A percentile compares a stretch with the other conserved stretches of the same genome.
These are phyloP conservation scores for Coccomyxa sp. DNA, from an alignment of 139 green algal genomes.

Conservation along the genomic window DNA sequence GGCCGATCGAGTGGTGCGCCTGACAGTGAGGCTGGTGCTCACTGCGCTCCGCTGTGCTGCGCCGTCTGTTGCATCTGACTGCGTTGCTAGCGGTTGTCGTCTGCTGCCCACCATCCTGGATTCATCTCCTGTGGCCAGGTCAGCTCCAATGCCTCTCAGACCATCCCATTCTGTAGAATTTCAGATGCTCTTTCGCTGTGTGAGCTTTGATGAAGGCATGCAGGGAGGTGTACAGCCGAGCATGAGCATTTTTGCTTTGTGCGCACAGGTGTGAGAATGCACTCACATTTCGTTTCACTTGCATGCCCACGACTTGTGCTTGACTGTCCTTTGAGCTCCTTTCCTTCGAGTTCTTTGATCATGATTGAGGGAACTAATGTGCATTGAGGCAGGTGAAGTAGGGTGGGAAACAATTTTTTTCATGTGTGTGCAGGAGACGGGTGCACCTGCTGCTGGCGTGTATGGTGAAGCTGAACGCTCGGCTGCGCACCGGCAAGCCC, in stretches of 20 bases:
- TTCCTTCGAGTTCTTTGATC: too few relatives aligned
- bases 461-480: background rate
- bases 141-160: background rate
- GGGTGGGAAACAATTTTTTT: too few relatives aligned
- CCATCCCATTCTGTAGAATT: background rate
- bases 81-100: background rate
- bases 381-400: too few relatives aligned
- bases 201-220: too few relatives aligned
- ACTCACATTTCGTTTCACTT: too few relatives aligned
- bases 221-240: too few relatives aligned
- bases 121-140: background rate
- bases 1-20: background rate
- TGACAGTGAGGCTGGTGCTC: conserved; percentile 18
- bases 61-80: background rate
- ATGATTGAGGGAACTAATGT: too few relatives aligned
- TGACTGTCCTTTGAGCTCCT: too few relatives aligned
- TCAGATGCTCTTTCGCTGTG: too few relatives aligned
- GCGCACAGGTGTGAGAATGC: too few relatives aligned
- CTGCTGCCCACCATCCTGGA: conserved; percentile 5
- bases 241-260: too few relatives aligned
- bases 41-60: conserved; percentile 14
- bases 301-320: too few relatives aligned
- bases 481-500: background rate
- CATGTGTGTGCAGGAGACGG: conserved; percentile 6
- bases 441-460: conserved; percentile 20